Conservation (phyloP, 1,139 yeast genomes). For the Pichia sp. region DNA sequence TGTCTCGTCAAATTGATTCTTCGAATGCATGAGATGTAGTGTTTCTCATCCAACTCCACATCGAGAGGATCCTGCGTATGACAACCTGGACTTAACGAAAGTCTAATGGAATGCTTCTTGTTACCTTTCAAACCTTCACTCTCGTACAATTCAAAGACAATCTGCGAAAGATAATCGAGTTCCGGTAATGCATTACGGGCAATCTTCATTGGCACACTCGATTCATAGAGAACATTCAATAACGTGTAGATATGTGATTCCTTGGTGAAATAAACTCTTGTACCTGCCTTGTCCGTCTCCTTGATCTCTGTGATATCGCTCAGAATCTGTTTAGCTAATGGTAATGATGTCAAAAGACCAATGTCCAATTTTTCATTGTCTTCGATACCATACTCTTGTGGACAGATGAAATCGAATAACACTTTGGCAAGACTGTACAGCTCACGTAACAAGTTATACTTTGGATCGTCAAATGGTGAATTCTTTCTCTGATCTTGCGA, state of each 20-base stretch:
- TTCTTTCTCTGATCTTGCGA: conserved; percentile 15
- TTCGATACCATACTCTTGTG: conserved; percentile 97
- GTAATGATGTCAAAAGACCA: conserved; percentile 89
- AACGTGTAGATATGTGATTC: conserved; percentile 96
- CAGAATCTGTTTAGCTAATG: conserved; percentile 83
- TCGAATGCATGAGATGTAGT: conserved; percentile 94
- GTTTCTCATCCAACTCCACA: conserved; percentile 92
- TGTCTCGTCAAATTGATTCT: conserved; percentile 86
- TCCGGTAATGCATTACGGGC: conserved; percentile 95
- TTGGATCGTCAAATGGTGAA: conserved; percentile 76
- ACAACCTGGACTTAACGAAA: conserved; percentile 94
- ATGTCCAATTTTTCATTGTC: conserved; percentile 94
- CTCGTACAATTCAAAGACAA: conserved; percentile 89
- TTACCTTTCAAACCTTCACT: conserved; percentile 52
- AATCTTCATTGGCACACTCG: conserved; percentile 91
- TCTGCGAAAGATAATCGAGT: conserved; percentile 90
- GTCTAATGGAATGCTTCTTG: conserved; percentile 80
- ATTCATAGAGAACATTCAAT: conserved; percentile 82
- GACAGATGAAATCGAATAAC: conserved; percentile 93
- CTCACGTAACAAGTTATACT: conserved; percentile 76
- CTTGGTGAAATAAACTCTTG: conserved; percentile 88
- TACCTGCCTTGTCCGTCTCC: conserved; percentile 70
- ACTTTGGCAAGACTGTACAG: conserved; percentile 87
- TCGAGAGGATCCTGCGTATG: conserved; percentile 97
- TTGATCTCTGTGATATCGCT: conserved; percentile 76